Evolutionary conservation across 23 red algal species (phyloP), one percentile per base, ranked within the genome.

Genomic region (Agarophyton chilense): DNA sequence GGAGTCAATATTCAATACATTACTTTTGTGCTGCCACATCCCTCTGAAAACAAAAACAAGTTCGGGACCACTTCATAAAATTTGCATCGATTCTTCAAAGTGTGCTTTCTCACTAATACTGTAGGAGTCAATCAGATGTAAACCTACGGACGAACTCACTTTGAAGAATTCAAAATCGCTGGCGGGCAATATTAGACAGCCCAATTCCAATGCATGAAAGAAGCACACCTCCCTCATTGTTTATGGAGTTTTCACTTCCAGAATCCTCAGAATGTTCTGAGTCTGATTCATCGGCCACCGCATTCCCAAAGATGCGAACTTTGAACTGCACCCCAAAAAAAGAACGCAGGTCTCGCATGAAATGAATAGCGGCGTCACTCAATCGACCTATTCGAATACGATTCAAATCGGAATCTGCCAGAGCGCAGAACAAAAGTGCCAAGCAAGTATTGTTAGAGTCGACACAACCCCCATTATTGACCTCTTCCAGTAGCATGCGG

Each of bases 321-420:
- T 94, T 90, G 47, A 98, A 98, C 0, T 75, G 47, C 14, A 98
- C 95, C 1, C 95, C 95, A 72, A 94, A 63, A 58, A 98, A 98
- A 34, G 68, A 52, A 16, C 66, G 50, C 63, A 98, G 31, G 77
- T 98, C 95, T 41, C 95, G 78, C 49, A 94, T 77, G 29, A 93
- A 92, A 60, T 79, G 44, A 24, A 98, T 71, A 35, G 60, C 52
- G 6, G 83, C 82, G 18, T 84, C 64, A 56, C 78, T 89, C 16
- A 98, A 44, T 12, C 85, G 42, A 45, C 95, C 90, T 32, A 94
- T 46, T 52, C 87, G 62, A 32, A 98, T 40, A 17, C 82, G 65
- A 42, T 76, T 89, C 10, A 98, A 65, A 52, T 98, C 95, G 18
- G 61, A 66, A 41, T 94, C 89, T 41, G 91, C 78, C 17, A 93